Evolutionary conservation across 495 filamentous ascomycete genomes (phyloP), one percentile per base, ranked within the genome.

Genomic region (Penicillium steckii): DNA sequence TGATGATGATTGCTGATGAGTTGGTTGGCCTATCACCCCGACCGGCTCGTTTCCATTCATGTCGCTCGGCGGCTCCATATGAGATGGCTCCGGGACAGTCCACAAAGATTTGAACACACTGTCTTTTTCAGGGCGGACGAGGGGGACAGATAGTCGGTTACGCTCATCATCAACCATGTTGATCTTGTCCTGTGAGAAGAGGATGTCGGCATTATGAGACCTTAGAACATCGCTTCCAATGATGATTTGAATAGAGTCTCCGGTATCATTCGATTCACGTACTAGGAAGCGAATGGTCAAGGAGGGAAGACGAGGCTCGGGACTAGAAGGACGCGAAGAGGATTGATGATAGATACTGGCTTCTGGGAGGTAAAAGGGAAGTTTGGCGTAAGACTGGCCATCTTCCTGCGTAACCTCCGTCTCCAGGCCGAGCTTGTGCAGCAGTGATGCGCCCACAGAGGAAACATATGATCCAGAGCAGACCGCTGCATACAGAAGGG

Each of bases 401-500:
- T 85, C 82, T 44, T 85, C 80, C 46, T 80, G 74, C 33, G 77
- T 80, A 9, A 96, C 81, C 40, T 84, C 80, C 55, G 84, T 80
- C 52, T 83, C 70, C 30, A 94, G 72, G 18, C 85, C 85, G 26
- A 95, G 78, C 22, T 85, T 85, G 41, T 81, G 80, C 44, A 97
- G 71, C 49, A 96, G 74, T 5, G 83, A 80, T 53, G 79, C 79
- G 42, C 91, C 85, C 27, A 98, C 61, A 22, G 81, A 83, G 4
- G 94, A 97, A 60, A 80, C 84, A 69, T 91, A 91, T 12, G 94
- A 96, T 9, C 91, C 95, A 9, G 90, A 91, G 67, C 94, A 98
- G 17, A 96, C 78, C 24, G 87, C 91, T 22, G 94, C 94, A 58
- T 97, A 97, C 5, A 97, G 79, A 4, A 97, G 79, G 8, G 90